Percentiles rank a stretch among this genome's conserved stretches.
phyloP scores from a whole-genome alignment of 2,329 filamentous ascomycete species.

The Arthroderma uncinatum region DNA sequence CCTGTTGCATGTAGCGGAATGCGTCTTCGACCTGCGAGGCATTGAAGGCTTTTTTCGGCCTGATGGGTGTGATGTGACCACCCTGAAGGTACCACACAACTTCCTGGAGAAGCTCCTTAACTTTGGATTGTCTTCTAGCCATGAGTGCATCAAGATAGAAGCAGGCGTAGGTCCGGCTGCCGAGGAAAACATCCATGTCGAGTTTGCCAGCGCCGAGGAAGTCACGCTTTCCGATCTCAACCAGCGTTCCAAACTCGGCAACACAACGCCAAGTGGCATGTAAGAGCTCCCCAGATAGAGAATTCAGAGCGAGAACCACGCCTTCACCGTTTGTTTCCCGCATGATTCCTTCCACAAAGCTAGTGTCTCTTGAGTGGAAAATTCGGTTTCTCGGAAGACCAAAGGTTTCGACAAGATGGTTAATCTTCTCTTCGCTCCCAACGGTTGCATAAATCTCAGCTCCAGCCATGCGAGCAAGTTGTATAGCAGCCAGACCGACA shows the following conservation, averaged over 20 bases:
- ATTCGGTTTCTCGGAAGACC: constrained; percentile 13
- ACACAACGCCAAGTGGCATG: constrained; percentile 12
- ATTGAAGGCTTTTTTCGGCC: constrained; percentile 19
- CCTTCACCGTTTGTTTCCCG: constrained; percentile 11
- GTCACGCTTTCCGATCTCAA: constrained; percentile 15
- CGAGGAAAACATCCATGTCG: constrained; percentile 8
- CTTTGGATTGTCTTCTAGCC: background rate
- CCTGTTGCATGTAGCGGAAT: constrained; percentile 21
- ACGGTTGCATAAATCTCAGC: constrained; percentile 19
- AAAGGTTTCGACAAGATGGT: constrained; percentile 13
- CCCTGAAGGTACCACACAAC: background rate
- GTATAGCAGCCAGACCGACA: constrained; percentile 18
- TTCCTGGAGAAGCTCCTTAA: background rate
- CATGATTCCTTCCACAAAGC: constrained; percentile 13
- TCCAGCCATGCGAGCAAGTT: constrained; percentile 15
- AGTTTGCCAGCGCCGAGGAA: constrained; percentile 5
- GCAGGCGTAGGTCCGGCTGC: constrained; percentile 10
- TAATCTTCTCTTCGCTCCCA: constrained; percentile 12
- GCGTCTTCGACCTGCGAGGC: constrained; percentile 21
- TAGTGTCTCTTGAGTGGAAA: constrained; percentile 10
- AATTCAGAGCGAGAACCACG: constrained; percentile 16
- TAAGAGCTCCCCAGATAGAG: constrained; percentile 12
- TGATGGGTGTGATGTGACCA: constrained; percentile 21
- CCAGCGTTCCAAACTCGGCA: constrained; percentile 13
- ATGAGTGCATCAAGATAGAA: constrained; percentile 10